A percentile compares a stretch with the other conserved stretches of the same genome.
These are phyloP conservation scores for Primulina huaijiensis DNA, from an alignment of 257 asterid species.

Conservation along the genomic window DNA sequence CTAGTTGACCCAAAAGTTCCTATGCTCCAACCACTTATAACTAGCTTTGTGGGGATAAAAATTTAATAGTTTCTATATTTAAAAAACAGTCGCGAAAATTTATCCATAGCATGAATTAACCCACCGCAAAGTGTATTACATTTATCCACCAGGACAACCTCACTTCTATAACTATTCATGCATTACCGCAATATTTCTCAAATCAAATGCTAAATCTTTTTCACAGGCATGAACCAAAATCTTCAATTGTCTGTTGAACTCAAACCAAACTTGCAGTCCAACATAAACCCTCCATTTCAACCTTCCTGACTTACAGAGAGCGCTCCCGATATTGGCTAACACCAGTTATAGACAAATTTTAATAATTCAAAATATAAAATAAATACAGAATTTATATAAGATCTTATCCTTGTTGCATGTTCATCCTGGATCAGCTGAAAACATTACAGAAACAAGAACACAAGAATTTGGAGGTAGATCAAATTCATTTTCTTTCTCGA, in stretches of 20 bases:
- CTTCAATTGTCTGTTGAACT: slow-evolving; percentile 1
- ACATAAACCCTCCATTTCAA: not conserved
- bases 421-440: no score
- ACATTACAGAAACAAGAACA: no score
- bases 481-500: not conserved
- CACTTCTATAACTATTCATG: not conserved
- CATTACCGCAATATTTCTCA: not conserved
- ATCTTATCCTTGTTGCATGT: no score
- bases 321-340: not conserved
- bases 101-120: not conserved
- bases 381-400: no score
- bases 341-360: not conserved
- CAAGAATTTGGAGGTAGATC: no score
- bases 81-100: not conserved
- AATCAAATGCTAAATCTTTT: slow-evolving; percentile 4
- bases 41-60: not conserved
- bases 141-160: not conserved
- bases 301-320: not conserved
- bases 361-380: no score
- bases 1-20: not conserved
- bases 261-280: not conserved
- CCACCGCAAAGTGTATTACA: not conserved
- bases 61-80: no score
- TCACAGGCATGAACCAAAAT: not conserved
- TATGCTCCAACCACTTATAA: not conserved